These are phyloP conservation scores for Pinus taeda DNA, from an alignment of 75 land plant species.

Conservation along the genomic window DNA sequence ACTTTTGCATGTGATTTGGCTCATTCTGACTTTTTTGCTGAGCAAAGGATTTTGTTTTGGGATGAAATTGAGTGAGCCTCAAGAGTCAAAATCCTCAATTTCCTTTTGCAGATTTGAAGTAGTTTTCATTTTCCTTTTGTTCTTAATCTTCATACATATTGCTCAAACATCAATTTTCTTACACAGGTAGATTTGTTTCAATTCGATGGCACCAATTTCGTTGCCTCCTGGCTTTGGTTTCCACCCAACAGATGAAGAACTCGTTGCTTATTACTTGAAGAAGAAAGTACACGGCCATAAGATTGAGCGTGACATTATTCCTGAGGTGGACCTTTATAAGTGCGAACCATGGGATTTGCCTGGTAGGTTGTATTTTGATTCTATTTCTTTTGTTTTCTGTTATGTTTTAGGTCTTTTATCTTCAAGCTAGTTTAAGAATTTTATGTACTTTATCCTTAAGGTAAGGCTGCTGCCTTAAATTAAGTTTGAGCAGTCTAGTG, in stretches of 20 bases:
- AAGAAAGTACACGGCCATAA: conserved; percentile 13
- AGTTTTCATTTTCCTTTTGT: too few relatives aligned
- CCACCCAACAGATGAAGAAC: conserved; percentile 14
- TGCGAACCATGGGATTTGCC: conserved; percentile 12
- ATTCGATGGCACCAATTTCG: conserved; percentile 2
- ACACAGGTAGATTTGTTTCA: too few relatives aligned
- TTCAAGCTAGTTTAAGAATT: neutral
- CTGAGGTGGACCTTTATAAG: conserved; percentile 12
- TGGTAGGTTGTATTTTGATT: neutral
- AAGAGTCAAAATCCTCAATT: too few relatives aligned
- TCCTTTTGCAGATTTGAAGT: too few relatives aligned
- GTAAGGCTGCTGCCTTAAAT: neutral
- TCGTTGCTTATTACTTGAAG: conserved; percentile 14
- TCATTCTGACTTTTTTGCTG: too few relatives aligned
- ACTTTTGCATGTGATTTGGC: too few relatives aligned
- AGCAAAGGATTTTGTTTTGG: too few relatives aligned
- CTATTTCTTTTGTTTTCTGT: neutral
- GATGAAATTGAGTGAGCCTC: too few relatives aligned
- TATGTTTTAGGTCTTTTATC: neutral
- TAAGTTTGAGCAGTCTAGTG: neutral
- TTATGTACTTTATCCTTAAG: neutral
- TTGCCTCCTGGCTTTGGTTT: conserved; percentile 16
- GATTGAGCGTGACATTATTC: conserved; percentile 9
- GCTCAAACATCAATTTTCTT: too few relatives aligned
- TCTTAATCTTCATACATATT: too few relatives aligned